Conservation (phyloP, 495 filamentous ascomycete species). For the Penicillium canariense region DNA sequence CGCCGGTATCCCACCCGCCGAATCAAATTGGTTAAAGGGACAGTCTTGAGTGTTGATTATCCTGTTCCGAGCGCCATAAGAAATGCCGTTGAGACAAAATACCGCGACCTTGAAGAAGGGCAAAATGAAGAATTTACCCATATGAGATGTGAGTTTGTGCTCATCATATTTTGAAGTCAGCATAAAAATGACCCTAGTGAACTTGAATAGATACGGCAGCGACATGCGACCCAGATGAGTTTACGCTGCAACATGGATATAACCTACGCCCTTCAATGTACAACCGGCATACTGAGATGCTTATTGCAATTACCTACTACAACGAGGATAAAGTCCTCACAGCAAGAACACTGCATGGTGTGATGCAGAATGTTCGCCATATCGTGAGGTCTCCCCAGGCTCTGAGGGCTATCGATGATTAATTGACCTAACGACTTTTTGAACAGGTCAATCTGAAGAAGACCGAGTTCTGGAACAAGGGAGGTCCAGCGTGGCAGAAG, state of each 20-base stretch:
- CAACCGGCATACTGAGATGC: constrained; percentile 92
- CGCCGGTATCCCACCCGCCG: constrained; percentile 91
- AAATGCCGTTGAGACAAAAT: constrained; percentile 90
- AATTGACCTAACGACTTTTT: not conserved
- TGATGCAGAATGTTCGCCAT: constrained; percentile 97
- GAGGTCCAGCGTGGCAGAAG: constrained; percentile 98
- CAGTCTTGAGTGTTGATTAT: constrained; percentile 94
- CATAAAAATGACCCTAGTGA: not conserved
- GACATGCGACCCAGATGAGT: constrained; percentile 96
- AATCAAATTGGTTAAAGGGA: constrained; percentile 91
- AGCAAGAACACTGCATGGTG: constrained; percentile 87
- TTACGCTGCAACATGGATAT: constrained; percentile 97
- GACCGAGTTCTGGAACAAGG: constrained; percentile 98
- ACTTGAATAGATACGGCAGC: constrained; percentile 76
- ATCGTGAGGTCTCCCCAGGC: constrained; percentile 50
- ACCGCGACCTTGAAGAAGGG: constrained; percentile 81
- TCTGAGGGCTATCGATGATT: not conserved
- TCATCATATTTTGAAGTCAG: not conserved
- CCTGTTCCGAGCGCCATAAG: constrained; percentile 95
- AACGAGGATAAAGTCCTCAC: constrained; percentile 97
- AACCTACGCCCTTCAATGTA: constrained; percentile 99
- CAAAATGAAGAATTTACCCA: constrained; percentile 89
- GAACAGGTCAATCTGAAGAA: constrained; percentile 77
- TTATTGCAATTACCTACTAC: constrained; percentile 98
- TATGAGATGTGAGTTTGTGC: constrained; percentile 70